Conservation (phyloP, 176 grass and related monocot genomes). For the Carex littledalei region DNA sequence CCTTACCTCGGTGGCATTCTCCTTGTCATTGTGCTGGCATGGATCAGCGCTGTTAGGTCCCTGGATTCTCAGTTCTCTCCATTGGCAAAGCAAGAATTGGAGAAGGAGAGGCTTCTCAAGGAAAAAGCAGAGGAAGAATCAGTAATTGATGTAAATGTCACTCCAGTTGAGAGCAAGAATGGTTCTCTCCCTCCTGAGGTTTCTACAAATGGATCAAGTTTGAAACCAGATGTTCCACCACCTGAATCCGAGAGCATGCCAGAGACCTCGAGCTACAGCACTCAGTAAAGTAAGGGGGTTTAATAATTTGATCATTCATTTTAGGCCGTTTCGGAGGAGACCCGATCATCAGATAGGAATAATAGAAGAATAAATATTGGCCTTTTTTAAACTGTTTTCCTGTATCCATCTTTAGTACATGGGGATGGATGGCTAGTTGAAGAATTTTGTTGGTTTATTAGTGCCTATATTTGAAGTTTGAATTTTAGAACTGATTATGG, state of each 20-base stretch:
- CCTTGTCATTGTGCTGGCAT: conserved; percentile 78
- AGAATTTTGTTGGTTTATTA: conserved; percentile 18
- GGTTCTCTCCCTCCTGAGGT: conserved; percentile 27
- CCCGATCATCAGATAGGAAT: conserved; percentile 20
- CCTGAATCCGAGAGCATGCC: conserved; percentile 45
- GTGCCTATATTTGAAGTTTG: conserved; percentile 15
- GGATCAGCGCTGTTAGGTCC: conserved; percentile 76
- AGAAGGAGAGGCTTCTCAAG: conserved; percentile 60
- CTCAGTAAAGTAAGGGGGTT: conserved; percentile 31
- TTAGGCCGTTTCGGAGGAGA: conserved; percentile 7
- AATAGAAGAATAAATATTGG: conserved; percentile 25
- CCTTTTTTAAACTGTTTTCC: conserved; percentile 15
- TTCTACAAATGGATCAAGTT: conserved; percentile 31
- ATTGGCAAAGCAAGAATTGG: conserved; percentile 80
- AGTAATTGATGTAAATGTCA: conserved; percentile 36
- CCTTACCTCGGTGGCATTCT: conserved; percentile 96
- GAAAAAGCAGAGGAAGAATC: conserved; percentile 37
- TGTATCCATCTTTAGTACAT: not conserved
- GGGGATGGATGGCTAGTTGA: conserved; percentile 9
- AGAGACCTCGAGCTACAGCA: conserved; percentile 39
- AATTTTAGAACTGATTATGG: conserved; percentile 18
- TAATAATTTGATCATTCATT: not conserved
- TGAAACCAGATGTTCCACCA: conserved; percentile 22
- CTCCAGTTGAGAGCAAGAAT: conserved; percentile 31
- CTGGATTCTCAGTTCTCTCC: conserved; percentile 86